Percentiles rank a stretch among this genome's conserved stretches.
Evolutionary conservation across 2,329 filamentous ascomycete species (phyloP).

Genomic region (Aspergillus caelatus): DNA sequence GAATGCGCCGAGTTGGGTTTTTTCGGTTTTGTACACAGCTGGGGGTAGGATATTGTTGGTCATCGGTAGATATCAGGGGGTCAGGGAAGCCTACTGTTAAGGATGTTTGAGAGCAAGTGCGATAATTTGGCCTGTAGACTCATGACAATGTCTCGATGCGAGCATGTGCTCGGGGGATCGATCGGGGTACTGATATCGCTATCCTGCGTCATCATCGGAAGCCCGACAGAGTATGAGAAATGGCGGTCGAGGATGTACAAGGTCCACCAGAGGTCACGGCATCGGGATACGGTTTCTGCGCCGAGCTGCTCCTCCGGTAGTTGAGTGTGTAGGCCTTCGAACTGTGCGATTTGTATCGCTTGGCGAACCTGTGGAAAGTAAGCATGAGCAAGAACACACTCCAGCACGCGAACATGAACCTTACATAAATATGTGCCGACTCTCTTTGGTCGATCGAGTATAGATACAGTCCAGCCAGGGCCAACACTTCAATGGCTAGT

Average conservation of each 20-base stretch:
- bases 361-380: not conserved
- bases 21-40: not conserved
- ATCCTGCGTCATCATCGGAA: not conserved
- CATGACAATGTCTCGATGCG: not conserved
- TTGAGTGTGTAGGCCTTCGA: not conserved
- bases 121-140: not conserved
- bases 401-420: fast-evolving
- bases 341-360: not conserved
- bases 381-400: not conserved
- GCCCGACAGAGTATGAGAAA: not conserved
- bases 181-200: not conserved
- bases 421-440: not conserved
- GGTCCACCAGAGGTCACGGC: not conserved
- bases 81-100: not conserved
- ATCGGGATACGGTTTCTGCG: not conserved
- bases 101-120: not conserved
- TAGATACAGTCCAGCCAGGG: not conserved
- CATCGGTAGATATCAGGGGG: fast-evolving
- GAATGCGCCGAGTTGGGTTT: constrained; percentile 26
- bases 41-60: not conserved
- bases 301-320: not conserved
- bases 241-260: not conserved
- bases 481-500: not conserved
- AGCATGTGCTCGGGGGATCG: not conserved
- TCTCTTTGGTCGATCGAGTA: not conserved